Evolutionary conservation across 768 basidiomycete genomes (phyloP).

Genomic region (Tylopilus sp.): DNA sequence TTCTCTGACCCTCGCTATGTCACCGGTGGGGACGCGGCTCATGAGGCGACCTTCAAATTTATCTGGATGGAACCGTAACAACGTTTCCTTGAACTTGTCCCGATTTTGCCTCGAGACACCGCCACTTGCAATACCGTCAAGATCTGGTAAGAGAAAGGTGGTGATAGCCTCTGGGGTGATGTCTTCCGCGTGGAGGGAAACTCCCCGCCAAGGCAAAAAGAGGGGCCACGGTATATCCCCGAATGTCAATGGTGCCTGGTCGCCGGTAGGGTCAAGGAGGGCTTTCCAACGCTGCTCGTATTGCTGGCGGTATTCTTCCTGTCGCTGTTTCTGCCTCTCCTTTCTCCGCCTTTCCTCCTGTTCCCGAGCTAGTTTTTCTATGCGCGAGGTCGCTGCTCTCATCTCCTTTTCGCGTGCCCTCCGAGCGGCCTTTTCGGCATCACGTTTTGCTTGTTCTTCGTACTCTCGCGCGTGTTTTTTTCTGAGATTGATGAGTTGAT

Average conservation of each 20-base stretch:
- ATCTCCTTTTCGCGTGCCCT: conserved; percentile 52
- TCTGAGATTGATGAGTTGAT: conserved; percentile 34
- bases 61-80: conserved; percentile 77
- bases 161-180: conserved; percentile 55
- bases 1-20: conserved; percentile 51
- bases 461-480: conserved; percentile 66
- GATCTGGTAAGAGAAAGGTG: conserved; percentile 49
- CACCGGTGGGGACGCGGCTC: conserved; percentile 42
- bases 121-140: conserved; percentile 6
- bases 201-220: conserved; percentile 27
- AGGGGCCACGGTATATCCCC: conserved; percentile 76
- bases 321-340: conserved; percentile 43
- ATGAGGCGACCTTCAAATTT: conserved; percentile 78
- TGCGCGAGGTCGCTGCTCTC: conserved; percentile 48
- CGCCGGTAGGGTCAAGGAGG: conserved; percentile 36
- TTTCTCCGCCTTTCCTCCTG: conserved; percentile 46
- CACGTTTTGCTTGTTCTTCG: conserved; percentile 55
- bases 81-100: conserved; percentile 62
- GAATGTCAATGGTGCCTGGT: conserved; percentile 40
- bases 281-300: conserved; percentile 60
- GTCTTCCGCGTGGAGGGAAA: conserved; percentile 38
- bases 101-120: conserved; percentile 45
- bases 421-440: conserved; percentile 51
- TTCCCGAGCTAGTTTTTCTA: conserved; percentile 51
- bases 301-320: conserved; percentile 44